A percentile compares a stretch with the other conserved stretches of the same genome.
These are phyloP conservation scores for Pyrenophora teres DNA, from an alignment of 2,329 filamentous ascomycete species.

Conservation along the genomic window DNA sequence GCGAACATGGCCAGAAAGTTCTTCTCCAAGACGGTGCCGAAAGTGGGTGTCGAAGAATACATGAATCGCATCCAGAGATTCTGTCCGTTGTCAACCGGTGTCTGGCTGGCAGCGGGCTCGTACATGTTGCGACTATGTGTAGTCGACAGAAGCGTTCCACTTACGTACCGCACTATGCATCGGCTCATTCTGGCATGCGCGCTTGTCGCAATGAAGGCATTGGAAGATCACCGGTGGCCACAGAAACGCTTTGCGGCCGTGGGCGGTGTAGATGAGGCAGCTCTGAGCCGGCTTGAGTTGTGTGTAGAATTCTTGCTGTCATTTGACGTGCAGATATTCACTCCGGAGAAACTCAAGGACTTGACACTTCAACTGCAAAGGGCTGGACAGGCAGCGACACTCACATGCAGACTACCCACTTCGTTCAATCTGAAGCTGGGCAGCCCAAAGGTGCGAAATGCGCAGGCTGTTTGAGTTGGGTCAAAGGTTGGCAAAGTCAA, in stretches of 20 bases:
- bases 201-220: slow-evolving; percentile 86
- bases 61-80: slow-evolving; percentile 84
- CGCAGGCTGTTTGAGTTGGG: slow-evolving; percentile 16
- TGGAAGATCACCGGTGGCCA: slow-evolving; percentile 90
- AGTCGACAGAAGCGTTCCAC: slow-evolving; percentile 73
- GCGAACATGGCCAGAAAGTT: slow-evolving; percentile 89
- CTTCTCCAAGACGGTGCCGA: slow-evolving; percentile 84
- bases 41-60: slow-evolving; percentile 83
- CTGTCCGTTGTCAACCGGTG: slow-evolving; percentile 91
- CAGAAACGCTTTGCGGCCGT: slow-evolving; percentile 84
- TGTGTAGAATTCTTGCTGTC: slow-evolving; percentile 60
- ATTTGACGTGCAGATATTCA: slow-evolving; percentile 49
- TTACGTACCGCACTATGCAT: slow-evolving; percentile 84
- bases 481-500: neutral
- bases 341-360: slow-evolving; percentile 40
- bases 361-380: slow-evolving; percentile 45
- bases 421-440: slow-evolving; percentile 42
- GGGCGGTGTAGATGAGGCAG: slow-evolving; percentile 80
- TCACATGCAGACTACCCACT: slow-evolving; percentile 39
- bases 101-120: slow-evolving; percentile 85
- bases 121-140: slow-evolving; percentile 85
- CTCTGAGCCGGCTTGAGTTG: slow-evolving; percentile 85
- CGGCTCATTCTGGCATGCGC: slow-evolving; percentile 82
- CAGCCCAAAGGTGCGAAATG: slow-evolving; percentile 32
- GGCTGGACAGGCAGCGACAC: slow-evolving; percentile 46